Percentiles rank a stretch among this genome's conserved stretches.
These are phyloP conservation scores for Dactylellina sp. DNA, from an alignment of 2,329 filamentous ascomycete genomes.

Conservation along the genomic window DNA sequence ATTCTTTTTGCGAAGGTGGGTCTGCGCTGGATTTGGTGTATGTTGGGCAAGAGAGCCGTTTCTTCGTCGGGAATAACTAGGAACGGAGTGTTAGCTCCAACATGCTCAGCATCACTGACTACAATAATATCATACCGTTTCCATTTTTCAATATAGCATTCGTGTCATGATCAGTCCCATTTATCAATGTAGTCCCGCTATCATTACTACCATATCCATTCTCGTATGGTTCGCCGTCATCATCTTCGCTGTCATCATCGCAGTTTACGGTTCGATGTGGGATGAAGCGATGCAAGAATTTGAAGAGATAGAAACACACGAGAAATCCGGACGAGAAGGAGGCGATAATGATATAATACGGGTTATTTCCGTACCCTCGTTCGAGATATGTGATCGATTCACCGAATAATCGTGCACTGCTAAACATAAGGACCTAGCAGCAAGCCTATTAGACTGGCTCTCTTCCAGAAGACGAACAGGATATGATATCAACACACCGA, in stretches of 20 bases:
- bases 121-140: constrained; percentile 16
- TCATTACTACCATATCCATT: constrained; percentile 30
- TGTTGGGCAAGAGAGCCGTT: constrained; percentile 33
- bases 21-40: neutral
- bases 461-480: neutral
- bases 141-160: constrained; percentile 2
- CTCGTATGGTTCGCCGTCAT: constrained; percentile 26
- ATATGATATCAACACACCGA: constrained; percentile 72
- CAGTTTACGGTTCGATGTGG: constrained; percentile 85
- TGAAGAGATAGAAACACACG: constrained; percentile 79
- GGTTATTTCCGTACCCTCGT: constrained; percentile 69
- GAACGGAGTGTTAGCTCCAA: neutral
- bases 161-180: neutral
- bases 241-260: constrained; percentile 67
- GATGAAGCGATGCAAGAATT: constrained; percentile 77
- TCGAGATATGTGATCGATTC: constrained; percentile 51
- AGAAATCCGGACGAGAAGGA: constrained; percentile 79
- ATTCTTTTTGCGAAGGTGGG: constrained; percentile 38
- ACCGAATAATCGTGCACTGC: constrained; percentile 47
- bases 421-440: constrained; percentile 42
- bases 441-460: neutral
- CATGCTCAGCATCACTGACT: neutral
- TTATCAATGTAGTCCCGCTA: constrained; percentile 27
- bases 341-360: constrained; percentile 76
- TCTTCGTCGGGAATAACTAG: constrained; percentile 41